Base-by-base conservation (phyloP, 106 monocot species). In the Chionographis japonica region DNA sequence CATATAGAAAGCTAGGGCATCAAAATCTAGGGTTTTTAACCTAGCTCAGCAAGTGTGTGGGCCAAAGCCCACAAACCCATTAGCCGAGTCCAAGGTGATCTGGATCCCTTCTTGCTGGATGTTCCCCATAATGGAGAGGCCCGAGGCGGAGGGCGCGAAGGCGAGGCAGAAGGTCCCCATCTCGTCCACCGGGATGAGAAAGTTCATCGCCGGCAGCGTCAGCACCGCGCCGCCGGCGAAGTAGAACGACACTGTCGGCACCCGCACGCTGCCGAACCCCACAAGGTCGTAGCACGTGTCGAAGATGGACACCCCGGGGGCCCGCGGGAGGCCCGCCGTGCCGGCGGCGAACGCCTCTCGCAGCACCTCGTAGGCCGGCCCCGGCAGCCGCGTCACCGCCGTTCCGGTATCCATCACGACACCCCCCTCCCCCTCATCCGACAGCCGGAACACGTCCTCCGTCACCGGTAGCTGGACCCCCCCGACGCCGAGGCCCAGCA, bases 101-200 rank as follows among this genome's bases (percentile, higher is more conserved):
- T 85, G 92, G 16, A 92, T 92, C 27, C 92, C 92, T 67, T 88
- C 80, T 68, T 92, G 92, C 67, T 88, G 92, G 6, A 92, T 83
- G 27, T 92, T 92, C 52, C 92, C 92, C 52, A 92, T 6, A 14
- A 92, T 92, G 18, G 85, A 72, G 16, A 88, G 40, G 16, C 70
- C 80, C 8, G 73, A 68, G 8, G 62, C 16, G 4, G 85, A 77
- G 8, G 82, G 56, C 12, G 92, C 88, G 66, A 92, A 88, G 0
- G 92, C 92, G 11, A 92, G 78, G 73, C 92, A 92, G 56, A 63
- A 92, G 0, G 75, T 83, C 13, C 84, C 91, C 14, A 10, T 38
- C 4, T 75, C 82, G 70, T 85, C 85, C 65, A 92, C 92, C 52
- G 88, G 88, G 8, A 92, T 80, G 60, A 92, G 18, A 38, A 85